Percentiles rank a stretch among this genome's conserved stretches.
Evolutionary conservation across 441 rosid genomes (phyloP).

Genomic region (Gossypium trilobum): DNA sequence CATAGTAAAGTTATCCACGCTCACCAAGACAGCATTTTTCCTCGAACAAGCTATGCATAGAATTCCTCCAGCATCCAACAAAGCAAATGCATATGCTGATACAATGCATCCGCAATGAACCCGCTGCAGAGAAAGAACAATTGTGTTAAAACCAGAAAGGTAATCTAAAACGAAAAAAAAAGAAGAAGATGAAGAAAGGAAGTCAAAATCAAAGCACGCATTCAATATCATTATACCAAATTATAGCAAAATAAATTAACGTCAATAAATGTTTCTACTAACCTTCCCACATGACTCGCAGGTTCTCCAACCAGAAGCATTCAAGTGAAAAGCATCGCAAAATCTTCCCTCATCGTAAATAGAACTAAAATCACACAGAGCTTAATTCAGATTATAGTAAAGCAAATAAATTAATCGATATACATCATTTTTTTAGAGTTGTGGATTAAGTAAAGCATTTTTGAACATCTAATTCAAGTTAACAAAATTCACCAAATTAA

Average conservation of each 20-base stretch:
- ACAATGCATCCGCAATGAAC: slow-evolving; percentile 96
- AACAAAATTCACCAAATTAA: slow-evolving; percentile 19
- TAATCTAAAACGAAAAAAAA: slow-evolving; percentile 1
- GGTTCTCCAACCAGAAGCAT: slow-evolving; percentile 77
- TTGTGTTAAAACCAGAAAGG: slow-evolving; percentile 14
- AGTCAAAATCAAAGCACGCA: slow-evolving; percentile 4
- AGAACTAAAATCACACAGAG: slow-evolving; percentile 39
- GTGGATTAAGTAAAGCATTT: not conserved
- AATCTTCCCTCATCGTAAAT: slow-evolving; percentile 73
- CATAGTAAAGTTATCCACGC: slow-evolving; percentile 18
- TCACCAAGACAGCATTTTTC: slow-evolving; percentile 52
- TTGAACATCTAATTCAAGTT: not conserved
- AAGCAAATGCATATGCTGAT: slow-evolving; percentile 42
- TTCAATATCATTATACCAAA: slow-evolving; percentile 2
- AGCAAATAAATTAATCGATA: not conserved
- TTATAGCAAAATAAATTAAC: slow-evolving; percentile 13
- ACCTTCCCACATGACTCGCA: slow-evolving; percentile 96
- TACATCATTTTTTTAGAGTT: not conserved
- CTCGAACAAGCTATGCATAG: slow-evolving; percentile 72
- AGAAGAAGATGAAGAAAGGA: not conserved
- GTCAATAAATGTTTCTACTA: slow-evolving; percentile 18
- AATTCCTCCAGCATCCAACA: slow-evolving; percentile 92
- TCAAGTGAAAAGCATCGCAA: slow-evolving; percentile 65
- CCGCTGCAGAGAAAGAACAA: slow-evolving; percentile 40
- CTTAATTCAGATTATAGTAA: slow-evolving; percentile 6